A percentile compares a stretch with the other conserved stretches of the same genome.
These are phyloP conservation scores for Zanthoxylum bungeanum DNA, from an alignment of 345 rosid species.

Conservation along the genomic window DNA sequence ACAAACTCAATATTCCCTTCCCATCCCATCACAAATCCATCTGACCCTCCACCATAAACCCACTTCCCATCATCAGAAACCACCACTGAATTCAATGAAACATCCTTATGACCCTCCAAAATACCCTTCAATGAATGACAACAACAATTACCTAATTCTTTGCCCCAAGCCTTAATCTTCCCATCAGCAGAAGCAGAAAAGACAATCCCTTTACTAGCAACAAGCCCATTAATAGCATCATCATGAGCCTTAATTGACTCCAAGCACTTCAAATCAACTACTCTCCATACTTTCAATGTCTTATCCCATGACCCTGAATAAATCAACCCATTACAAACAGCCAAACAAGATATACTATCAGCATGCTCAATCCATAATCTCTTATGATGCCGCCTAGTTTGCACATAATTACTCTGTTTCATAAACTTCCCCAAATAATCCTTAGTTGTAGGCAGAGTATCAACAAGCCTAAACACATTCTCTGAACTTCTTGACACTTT, in stretches of 20 bases:
- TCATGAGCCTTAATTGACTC: constrained; percentile 91
- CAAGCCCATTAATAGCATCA: constrained; percentile 74
- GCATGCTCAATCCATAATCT: constrained; percentile 78
- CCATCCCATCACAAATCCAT: constrained; percentile 88
- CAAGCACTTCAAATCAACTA: constrained; percentile 74
- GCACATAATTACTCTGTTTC: constrained; percentile 83
- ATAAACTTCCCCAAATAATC: constrained; percentile 79
- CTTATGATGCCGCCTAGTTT: constrained; percentile 63
- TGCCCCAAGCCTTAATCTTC: constrained; percentile 79
- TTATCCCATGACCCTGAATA: constrained; percentile 97
- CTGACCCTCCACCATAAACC: constrained; percentile 87
- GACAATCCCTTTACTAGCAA: constrained; percentile 58
- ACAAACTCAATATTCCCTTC: constrained; percentile 42
- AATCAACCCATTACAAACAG: constrained; percentile 54
- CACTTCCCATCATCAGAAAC: constrained; percentile 65
- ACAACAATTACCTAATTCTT: constrained; percentile 42
- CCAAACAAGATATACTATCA: constrained; percentile 86
- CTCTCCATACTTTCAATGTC: constrained; percentile 90
- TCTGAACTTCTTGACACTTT: constrained; percentile 69
- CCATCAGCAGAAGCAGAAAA: constrained; percentile 96
- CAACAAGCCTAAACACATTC: constrained; percentile 64
- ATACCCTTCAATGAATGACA: constrained; percentile 75
- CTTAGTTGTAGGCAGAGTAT: constrained; percentile 80
- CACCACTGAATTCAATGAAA: constrained; percentile 66
- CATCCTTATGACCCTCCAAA: constrained; percentile 71